Base-by-base conservation (phyloP, 805 yeast species). In the Hanseniaspora valbyensis region DNA sequence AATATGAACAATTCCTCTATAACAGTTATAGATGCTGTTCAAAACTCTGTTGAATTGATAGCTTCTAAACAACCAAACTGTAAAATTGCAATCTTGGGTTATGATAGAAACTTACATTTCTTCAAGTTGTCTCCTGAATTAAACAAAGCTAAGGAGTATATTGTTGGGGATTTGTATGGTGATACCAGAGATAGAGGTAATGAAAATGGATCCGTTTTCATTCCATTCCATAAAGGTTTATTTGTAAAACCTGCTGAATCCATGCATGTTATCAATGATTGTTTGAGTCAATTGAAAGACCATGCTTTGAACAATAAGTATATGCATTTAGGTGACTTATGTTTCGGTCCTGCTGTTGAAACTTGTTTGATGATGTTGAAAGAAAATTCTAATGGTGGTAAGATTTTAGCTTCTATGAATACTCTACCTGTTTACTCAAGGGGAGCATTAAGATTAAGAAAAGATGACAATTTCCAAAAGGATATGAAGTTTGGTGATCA, bases 351-450 rank as follows among this genome's bases (percentile, higher is more conserved):
- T 2, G 96, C 95, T 0, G 64, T 87, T 30, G 70, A 78, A 50
- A 78, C 81, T 2, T 90, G 94, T 0, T 67, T 72, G 57, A 60
- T 75, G 48, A 80, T 87, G 6, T 68, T 88, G 25, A 72, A 72
- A 40, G 65, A 68, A 21, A 73, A 72, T 30, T 62, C 69, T 6
- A 58, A 58, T 2, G 92, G 92, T 54, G 98, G 97, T 53, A 84
- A 89, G 57, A 79, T 90, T 30, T 74, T 82, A 21, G 74, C 84
- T 0, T 64, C 83, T 3, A 66, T 89, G 38, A 73, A 85, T 2
- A 67, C 80, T 1, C 63, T 87, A 36, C 96, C 98, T 6, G 74
- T 85, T 0, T 73, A 78, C 73, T 95, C 95, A 0, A 81, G 87
- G 0, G 96, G 96, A 3, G 69, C 74, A 9, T 70, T 82, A 49